These are phyloP conservation scores for Phaffomyces thermotolerans DNA, from an alignment of 805 yeast genomes.

Conservation along the genomic window DNA sequence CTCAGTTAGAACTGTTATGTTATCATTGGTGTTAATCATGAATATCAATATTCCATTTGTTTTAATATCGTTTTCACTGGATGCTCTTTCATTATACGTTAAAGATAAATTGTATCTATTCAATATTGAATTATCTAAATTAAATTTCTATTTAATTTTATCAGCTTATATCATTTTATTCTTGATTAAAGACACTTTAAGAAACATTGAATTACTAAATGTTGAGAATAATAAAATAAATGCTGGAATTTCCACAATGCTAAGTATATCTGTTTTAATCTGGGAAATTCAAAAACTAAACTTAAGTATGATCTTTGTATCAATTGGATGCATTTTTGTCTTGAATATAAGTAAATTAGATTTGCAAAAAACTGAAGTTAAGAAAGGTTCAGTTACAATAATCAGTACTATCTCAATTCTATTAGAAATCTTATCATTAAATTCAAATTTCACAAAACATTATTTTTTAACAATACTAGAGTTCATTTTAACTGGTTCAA, in stretches of 20 bases:
- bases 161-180: conserved; percentile 5
- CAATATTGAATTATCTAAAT: conserved; percentile 2
- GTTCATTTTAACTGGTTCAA: conserved; percentile 6
- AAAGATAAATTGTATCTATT: not conserved
- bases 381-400: conserved; percentile 15
- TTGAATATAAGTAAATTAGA: conserved; percentile 16
- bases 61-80: conserved; percentile 10
- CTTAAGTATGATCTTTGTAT: conserved; percentile 20
- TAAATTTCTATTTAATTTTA: conserved; percentile 4
- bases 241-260: not conserved
- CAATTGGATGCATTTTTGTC: conserved; percentile 21
- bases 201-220: conserved; percentile 10
- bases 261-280: conserved; percentile 2
- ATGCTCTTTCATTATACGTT: conserved; percentile 3
- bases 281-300: conserved; percentile 7
- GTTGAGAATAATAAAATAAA: not conserved
- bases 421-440: conserved; percentile 29
- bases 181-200: conserved; percentile 6
- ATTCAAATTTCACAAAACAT: conserved; percentile 11
- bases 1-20: conserved; percentile 17
- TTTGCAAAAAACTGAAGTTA: conserved; percentile 3
- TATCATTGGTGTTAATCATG: conserved; percentile 17
- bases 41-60: conserved; percentile 11
- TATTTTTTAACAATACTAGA: conserved; percentile 10
- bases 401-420: conserved; percentile 28